Evolutionary conservation across 116 monocot species (phyloP), one percentile per base, ranked within the genome.

Genomic region (Iris pallida): DNA sequence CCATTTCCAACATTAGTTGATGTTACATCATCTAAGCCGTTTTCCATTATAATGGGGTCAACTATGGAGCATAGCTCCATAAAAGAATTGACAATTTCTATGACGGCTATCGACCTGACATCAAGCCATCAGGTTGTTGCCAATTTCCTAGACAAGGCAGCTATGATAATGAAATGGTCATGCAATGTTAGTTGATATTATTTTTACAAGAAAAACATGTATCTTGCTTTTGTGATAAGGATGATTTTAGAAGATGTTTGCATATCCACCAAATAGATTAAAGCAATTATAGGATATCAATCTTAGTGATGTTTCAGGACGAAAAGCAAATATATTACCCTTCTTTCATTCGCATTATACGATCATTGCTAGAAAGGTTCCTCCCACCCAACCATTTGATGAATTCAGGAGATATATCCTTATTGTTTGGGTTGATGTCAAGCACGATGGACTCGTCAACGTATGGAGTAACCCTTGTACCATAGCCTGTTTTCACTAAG

Each of bases 301-400:
- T 30, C 48, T 20, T 62, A 20, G 52, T 17, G 61, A 51, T 7
- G 16, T 61, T 63, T 30, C 30, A 3, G 30, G 30, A 30, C 30
- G 30, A 30, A 30, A 30, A 59, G 20, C 48, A 49, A 45, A 17
- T 9, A 30, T 46, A 16, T 69, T 79, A 83, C 83, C 83, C 83
- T 70, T 83, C 83, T 79, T 83, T 79, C 65, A 83, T 16, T 45
- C 83, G 79, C 79, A 83, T 79, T 16, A 79, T 17, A 60, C 79
- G 79, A 61, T 76, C 79, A 69, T 83, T 79, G 48, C 72, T 76
- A 48, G 83, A 83, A 60, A 83, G 79, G 20, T 83, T 83, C 20
- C 68, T 62, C 69, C 63, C 65, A 13, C 66, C 40, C 55, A 79
- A 69, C 79, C 79, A 79, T 20, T 56, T 55, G 15, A 79, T 53